A percentile compares a stretch with the other conserved stretches of the same genome.
Evolutionary conservation across 148 eudicot genomes (phyloP).

Genomic region (Fagopyrum esculentum): DNA sequence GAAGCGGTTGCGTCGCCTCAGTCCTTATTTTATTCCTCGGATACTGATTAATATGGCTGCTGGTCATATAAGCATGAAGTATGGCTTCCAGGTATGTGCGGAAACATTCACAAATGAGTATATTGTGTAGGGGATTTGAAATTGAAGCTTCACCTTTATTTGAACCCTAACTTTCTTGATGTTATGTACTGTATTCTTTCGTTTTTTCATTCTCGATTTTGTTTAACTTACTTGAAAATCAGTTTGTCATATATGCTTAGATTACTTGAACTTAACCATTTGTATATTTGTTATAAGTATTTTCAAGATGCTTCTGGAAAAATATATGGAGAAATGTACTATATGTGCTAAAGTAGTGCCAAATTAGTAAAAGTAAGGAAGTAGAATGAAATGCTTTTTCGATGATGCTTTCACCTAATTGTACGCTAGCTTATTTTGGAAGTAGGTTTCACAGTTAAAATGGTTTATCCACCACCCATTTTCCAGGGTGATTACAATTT

Average conservation of each 20-base stretch:
- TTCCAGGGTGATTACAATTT: neutral
- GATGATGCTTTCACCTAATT: neutral
- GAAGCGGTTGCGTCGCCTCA: constrained; percentile 84
- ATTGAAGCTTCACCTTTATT: neutral
- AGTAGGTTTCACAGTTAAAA: neutral
- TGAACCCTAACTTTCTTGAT: neutral
- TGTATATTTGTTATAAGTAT: neutral
- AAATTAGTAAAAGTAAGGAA: neutral
- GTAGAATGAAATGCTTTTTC: neutral
- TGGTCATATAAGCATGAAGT: constrained; percentile 98
- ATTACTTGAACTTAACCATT: neutral
- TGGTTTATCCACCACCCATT: neutral
- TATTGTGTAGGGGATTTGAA: neutral
- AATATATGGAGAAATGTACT: neutral
- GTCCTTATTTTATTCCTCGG: constrained; percentile 90
- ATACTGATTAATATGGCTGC: constrained; percentile 97
- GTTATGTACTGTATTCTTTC: neutral
- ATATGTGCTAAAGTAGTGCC: neutral
- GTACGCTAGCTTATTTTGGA: neutral
- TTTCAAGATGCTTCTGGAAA: neutral
- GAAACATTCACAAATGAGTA: neutral
- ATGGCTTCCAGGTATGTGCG: constrained; percentile 79
- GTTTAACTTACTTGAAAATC: neutral
- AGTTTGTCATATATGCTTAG: neutral
- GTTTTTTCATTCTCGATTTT: neutral